Evolutionary conservation across 345 rosid genomes (phyloP).

Genomic region (Raphanus sativus): DNA sequence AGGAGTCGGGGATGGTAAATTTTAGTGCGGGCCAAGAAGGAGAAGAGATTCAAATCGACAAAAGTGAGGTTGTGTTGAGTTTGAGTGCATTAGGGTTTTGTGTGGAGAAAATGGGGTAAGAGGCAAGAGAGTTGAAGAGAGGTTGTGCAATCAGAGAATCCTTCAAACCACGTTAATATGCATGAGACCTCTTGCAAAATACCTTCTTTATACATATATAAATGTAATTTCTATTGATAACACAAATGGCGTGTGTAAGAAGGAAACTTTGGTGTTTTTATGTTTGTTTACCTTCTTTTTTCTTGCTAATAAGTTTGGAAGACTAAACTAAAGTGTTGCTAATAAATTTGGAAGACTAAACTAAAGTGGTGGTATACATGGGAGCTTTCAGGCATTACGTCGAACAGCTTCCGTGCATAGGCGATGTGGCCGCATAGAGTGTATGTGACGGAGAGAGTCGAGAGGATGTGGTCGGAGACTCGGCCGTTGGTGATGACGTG

Average conservation of each 20-base stretch:
- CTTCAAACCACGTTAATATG: slow-evolving; percentile 54
- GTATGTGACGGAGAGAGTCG: slow-evolving; percentile 21
- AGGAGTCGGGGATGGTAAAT: slow-evolving; percentile 46
- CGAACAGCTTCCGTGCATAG: slow-evolving; percentile 51
- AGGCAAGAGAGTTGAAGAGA: slow-evolving; percentile 62
- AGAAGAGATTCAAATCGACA: slow-evolving; percentile 43
- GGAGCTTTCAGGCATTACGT: slow-evolving; percentile 49
- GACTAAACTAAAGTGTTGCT: too few relatives aligned
- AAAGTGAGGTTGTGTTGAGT: slow-evolving; percentile 52
- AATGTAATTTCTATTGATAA: background rate
- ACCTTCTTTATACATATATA: slow-evolving; percentile 17
- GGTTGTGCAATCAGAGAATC: slow-evolving; percentile 78
- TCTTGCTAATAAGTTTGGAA: too few relatives aligned
- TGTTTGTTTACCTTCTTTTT: too few relatives aligned
- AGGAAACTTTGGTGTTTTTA: too few relatives aligned
- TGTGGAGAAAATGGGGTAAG: slow-evolving; percentile 53
- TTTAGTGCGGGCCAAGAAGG: slow-evolving; percentile 21
- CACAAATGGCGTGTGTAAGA: too few relatives aligned
- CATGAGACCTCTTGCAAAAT: slow-evolving; percentile 62
- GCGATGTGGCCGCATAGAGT: slow-evolving; percentile 25
- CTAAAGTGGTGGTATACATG: too few relatives aligned
- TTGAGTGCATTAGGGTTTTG: slow-evolving; percentile 74
- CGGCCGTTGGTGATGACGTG: slow-evolving; percentile 44
- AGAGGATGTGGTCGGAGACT: slow-evolving; percentile 28
- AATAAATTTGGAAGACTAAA: too few relatives aligned